Conservation (phyloP, 164 flowering plant genomes). For the Piper betle region DNA sequence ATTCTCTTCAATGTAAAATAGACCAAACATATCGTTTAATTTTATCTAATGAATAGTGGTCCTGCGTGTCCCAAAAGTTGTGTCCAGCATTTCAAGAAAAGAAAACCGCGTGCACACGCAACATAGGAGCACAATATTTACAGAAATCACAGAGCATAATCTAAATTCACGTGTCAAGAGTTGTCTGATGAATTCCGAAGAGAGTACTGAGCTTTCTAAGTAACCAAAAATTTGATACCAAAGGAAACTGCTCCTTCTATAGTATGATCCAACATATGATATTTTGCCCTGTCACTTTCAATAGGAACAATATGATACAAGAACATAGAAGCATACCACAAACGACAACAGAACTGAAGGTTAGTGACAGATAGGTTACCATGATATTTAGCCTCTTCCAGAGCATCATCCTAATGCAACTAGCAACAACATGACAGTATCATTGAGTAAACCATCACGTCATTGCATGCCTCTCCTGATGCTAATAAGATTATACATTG, state of each 20-base stretch:
- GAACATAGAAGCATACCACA: background rate
- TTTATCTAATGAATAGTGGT: too few relatives aligned
- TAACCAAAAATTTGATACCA: too few relatives aligned
- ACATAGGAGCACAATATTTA: background rate
- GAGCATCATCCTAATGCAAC: conserved; percentile 87
- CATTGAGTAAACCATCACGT: conserved; percentile 89
- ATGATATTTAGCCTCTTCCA: conserved; percentile 67
- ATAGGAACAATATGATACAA: too few relatives aligned
- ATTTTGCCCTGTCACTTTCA: background rate
- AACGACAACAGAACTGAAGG: background rate
- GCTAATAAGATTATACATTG: conserved; percentile 59
- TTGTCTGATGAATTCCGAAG: background rate
- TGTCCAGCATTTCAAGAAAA: background rate
- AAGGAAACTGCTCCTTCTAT: too few relatives aligned
- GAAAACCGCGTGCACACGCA: background rate
- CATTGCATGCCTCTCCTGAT: conserved; percentile 84
- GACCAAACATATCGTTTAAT: background rate
- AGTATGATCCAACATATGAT: background rate
- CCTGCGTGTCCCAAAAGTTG: background rate
- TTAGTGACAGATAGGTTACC: conserved; percentile 21
- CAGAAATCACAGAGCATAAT: background rate
- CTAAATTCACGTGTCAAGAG: background rate
- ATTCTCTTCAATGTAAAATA: too few relatives aligned
- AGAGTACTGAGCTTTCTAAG: too few relatives aligned
- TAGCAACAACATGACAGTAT: conserved; percentile 91